These are phyloP conservation scores for Solanum sejunctum DNA, from an alignment of 257 asterid genomes.

Conservation along the genomic window DNA sequence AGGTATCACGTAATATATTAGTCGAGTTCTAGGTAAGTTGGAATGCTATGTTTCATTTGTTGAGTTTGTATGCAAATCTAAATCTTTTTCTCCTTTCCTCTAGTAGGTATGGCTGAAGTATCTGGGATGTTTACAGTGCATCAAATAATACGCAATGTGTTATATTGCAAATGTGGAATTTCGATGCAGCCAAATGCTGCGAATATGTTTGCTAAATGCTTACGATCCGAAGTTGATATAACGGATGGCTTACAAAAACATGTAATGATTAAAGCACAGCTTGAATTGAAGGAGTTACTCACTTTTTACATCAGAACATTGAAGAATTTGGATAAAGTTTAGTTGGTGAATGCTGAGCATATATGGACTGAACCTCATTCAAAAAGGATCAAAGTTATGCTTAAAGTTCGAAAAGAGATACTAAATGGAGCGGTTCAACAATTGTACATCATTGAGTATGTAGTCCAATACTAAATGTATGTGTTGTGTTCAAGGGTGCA, in stretches of 20 bases:
- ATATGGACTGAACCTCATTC: neutral
- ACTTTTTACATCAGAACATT: neutral
- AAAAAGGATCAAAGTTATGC: neutral
- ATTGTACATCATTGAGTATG: constrained; percentile 24
- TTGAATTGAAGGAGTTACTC: neutral
- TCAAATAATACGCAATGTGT: constrained; percentile 18
- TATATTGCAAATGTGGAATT: constrained; percentile 36
- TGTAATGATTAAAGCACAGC: neutral
- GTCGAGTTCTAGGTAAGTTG: neutral
- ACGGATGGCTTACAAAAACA: neutral
- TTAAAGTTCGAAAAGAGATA: constrained; percentile 39
- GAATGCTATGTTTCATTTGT: neutral
- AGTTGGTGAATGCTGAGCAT: neutral
- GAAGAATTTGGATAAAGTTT: neutral
- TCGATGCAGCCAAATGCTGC: constrained; percentile 26
- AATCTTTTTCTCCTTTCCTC: too few relatives aligned
- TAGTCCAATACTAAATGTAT: constrained; percentile 40
- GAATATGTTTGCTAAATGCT: constrained; percentile 13
- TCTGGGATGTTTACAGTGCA: constrained; percentile 22
- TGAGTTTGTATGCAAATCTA: neutral
- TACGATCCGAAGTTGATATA: neutral
- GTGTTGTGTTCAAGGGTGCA: constrained; percentile 34
- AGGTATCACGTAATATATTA: neutral
- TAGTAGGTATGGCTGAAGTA: constrained; percentile 13
- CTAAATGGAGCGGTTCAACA: constrained; percentile 41